Conservation (phyloP, 306 rosid genomes). For the Fagus crenata region DNA sequence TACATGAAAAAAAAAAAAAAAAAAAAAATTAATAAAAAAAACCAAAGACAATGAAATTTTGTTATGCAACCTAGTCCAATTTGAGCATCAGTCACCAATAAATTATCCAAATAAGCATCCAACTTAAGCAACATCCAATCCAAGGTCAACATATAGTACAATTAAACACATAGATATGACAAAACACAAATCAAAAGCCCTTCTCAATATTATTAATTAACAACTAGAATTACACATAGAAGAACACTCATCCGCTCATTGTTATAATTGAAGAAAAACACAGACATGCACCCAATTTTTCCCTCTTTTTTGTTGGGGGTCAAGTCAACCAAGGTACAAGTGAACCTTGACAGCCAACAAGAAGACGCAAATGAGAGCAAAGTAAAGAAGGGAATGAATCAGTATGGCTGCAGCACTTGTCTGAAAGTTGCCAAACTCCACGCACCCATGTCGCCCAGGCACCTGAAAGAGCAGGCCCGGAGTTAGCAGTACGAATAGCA, state of each 20-base stretch:
- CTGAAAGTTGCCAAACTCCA: slow-evolving; percentile 81
- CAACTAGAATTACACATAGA: not conserved
- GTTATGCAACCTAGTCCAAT: no score
- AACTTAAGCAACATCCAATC: not conserved
- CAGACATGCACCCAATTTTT: not conserved
- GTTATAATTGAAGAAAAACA: not conserved
- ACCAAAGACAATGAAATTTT: no score
- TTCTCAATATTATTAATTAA: slow-evolving; percentile 4
- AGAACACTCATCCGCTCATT: not conserved
- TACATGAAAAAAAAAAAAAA: no score
- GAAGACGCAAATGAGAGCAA: slow-evolving; percentile 65
- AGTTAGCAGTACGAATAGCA: slow-evolving; percentile 65
- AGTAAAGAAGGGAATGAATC: slow-evolving; percentile 78
- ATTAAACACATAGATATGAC: not conserved
- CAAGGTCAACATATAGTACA: no score
- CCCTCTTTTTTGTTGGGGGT: not conserved
- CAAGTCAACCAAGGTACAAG: slow-evolving; percentile 48
- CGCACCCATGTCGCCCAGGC: slow-evolving; percentile 64
- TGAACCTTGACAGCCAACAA: slow-evolving; percentile 69
- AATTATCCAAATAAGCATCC: not conserved
- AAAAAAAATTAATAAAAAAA: no score
- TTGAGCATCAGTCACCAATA: not conserved
- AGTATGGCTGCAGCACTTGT: slow-evolving; percentile 80
- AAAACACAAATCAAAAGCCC: not conserved
- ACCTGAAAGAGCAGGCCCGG: slow-evolving; percentile 81